These are phyloP conservation scores for Colletotrichum falcatum DNA, from an alignment of 2,329 filamentous ascomycete genomes.

Conservation along the genomic window DNA sequence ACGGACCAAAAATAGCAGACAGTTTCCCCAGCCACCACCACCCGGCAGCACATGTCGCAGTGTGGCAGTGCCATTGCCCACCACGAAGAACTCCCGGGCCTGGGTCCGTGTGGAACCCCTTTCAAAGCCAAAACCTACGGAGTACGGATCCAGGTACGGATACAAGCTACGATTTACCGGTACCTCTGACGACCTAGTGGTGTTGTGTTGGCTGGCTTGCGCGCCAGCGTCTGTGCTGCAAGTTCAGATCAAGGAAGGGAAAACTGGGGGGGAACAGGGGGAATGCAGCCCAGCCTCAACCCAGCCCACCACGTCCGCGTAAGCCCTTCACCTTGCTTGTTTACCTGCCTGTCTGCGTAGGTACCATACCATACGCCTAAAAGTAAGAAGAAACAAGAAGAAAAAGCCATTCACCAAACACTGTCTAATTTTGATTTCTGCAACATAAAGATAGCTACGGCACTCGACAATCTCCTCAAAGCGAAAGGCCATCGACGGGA, in stretches of 20 bases:
- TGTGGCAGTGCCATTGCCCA: conserved; percentile 29
- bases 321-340: conserved; percentile 33
- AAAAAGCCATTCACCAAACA: neutral
- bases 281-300: conserved; percentile 39
- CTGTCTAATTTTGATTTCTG: neutral
- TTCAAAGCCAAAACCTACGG: neutral
- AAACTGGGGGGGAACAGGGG: conserved; percentile 12
- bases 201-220: neutral
- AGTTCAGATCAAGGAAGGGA: conserved; percentile 20
- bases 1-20: conserved; percentile 10
- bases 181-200: too few relatives aligned
- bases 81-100: conserved; percentile 11
- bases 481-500: neutral
- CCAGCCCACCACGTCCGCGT: conserved; percentile 37
- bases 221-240: conserved; percentile 22
- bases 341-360: conserved; percentile 23
- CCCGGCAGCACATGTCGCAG: conserved; percentile 22
- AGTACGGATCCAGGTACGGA: too few relatives aligned
- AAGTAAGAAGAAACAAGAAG: neutral
- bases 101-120: conserved; percentile 24
- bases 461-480: neutral
- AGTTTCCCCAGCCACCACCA: conserved; percentile 5
- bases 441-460: neutral
- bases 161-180: too few relatives aligned
- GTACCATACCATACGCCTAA: conserved; percentile 34